These are phyloP conservation scores for Cladophialophora immunda DNA, from an alignment of 2,329 filamentous ascomycete species.

Conservation along the genomic window DNA sequence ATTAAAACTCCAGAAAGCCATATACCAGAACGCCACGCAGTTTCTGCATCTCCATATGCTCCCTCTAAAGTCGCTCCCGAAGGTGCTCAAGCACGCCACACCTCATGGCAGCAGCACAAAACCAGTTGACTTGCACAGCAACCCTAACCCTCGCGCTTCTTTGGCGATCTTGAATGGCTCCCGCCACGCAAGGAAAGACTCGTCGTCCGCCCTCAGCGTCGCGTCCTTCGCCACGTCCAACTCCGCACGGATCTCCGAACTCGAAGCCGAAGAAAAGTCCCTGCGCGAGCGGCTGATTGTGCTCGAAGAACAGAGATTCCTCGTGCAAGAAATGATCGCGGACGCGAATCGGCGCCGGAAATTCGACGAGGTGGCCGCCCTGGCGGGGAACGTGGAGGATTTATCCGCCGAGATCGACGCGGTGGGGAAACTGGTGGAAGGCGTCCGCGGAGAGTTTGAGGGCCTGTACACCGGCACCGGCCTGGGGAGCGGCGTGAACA, in stretches of 20 bases:
- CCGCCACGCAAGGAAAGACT: slow-evolving; percentile 60
- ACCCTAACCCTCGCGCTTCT: slow-evolving; percentile 50
- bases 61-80: slow-evolving; percentile 78
- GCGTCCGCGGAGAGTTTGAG: slow-evolving; percentile 67
- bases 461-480: slow-evolving; percentile 53
- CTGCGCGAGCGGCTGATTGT: slow-evolving; percentile 81
- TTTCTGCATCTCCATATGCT: slow-evolving; percentile 93
- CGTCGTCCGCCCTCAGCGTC: slow-evolving; percentile 61
- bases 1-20: slow-evolving; percentile 76
- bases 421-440: slow-evolving; percentile 70
- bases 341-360: slow-evolving; percentile 77
- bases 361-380: slow-evolving; percentile 84
- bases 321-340: slow-evolving; percentile 85
- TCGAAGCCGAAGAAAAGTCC: slow-evolving; percentile 85
- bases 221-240: slow-evolving; percentile 55
- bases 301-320: slow-evolving; percentile 88
- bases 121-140: slow-evolving; percentile 20
- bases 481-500: slow-evolving; percentile 36
- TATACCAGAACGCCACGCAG: slow-evolving; percentile 81
- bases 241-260: slow-evolving; percentile 60
- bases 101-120: slow-evolving; percentile 53
- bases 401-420: slow-evolving; percentile 78
- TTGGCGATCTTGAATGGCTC: slow-evolving; percentile 64
- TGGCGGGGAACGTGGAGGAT: slow-evolving; percentile 83
- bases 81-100: slow-evolving; percentile 70